phyloP scores from a whole-genome alignment of 148 eudicot species.

The Rheum nobile region DNA sequence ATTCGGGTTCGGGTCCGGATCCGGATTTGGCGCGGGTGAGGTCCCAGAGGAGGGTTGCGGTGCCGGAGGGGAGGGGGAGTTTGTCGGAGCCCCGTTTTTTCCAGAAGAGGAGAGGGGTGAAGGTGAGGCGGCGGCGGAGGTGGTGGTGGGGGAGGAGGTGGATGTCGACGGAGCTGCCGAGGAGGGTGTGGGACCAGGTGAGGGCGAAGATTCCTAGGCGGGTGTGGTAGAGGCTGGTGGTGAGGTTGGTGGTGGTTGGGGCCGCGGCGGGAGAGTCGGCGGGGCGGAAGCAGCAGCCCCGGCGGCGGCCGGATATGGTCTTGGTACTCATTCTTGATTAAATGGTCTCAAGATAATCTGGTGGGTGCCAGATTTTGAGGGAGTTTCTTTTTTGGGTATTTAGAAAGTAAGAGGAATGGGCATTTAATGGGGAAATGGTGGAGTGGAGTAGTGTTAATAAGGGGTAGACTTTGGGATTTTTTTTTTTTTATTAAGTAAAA shows the following conservation, averaged over 20 bases:
- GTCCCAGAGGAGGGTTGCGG: slow-evolving; percentile 33
- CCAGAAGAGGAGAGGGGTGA: slow-evolving; percentile 53
- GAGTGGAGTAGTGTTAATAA: too few relatives aligned
- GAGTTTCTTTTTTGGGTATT: neutral
- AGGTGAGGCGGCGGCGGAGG: slow-evolving; percentile 32
- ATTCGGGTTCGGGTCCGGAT: slow-evolving; percentile 50
- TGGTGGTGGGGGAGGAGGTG: slow-evolving; percentile 19
- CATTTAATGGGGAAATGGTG: neutral
- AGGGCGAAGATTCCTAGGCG: slow-evolving; percentile 41
- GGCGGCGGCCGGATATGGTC: slow-evolving; percentile 2
- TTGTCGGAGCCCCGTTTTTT: slow-evolving; percentile 28
- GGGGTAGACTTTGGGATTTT: too few relatives aligned
- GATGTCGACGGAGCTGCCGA: slow-evolving; percentile 36
- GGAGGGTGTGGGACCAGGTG: slow-evolving; percentile 46
- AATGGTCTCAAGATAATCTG: neutral
- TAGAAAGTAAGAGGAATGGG: neutral
- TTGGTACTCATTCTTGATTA: neutral
- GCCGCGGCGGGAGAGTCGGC: slow-evolving; percentile 9
- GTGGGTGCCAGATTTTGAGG: too few relatives aligned
- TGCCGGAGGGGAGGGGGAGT: slow-evolving; percentile 13
- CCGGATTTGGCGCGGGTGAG: slow-evolving; percentile 47
- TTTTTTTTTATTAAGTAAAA: too few relatives aligned
- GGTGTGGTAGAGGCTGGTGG: slow-evolving; percentile 60
- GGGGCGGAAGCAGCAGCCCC: slow-evolving; percentile 26
- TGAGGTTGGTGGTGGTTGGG: slow-evolving; percentile 32